phyloP scores from a whole-genome alignment of 441 rosid genomes.

The Euphorbia celastroides region DNA sequence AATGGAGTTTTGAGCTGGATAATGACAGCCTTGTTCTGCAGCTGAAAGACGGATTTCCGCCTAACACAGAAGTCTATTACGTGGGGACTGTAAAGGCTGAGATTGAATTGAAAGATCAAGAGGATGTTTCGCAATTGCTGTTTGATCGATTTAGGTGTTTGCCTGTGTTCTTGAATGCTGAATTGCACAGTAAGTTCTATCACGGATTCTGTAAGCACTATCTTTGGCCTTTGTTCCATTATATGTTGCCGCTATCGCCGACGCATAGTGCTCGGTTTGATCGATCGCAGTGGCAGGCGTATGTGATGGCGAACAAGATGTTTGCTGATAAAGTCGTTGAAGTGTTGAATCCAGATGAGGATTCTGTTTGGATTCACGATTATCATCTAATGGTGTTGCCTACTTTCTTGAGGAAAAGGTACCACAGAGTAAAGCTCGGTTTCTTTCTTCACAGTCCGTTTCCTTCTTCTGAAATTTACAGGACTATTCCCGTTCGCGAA shows the following conservation, averaged over 20 bases:
- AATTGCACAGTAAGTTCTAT: constrained; percentile 47
- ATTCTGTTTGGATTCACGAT: constrained; percentile 78
- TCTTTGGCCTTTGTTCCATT: constrained; percentile 82
- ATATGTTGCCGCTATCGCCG: constrained; percentile 51
- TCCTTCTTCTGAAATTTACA: constrained; percentile 70
- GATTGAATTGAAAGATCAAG: constrained; percentile 48
- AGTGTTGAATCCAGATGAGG: constrained; percentile 58
- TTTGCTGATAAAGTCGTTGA: constrained; percentile 61
- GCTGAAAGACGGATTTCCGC: constrained; percentile 57
- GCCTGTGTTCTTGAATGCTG: constrained; percentile 56
- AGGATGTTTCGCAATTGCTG: constrained; percentile 43
- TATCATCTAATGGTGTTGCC: constrained; percentile 78
- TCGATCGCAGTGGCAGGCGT: constrained; percentile 56
- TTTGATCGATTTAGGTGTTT: constrained; percentile 49
- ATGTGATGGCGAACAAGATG: constrained; percentile 48
- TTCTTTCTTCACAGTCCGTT: constrained; percentile 67
- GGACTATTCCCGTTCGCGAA: constrained; percentile 64
- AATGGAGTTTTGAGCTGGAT: constrained; percentile 61
- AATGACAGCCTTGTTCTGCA: constrained; percentile 43
- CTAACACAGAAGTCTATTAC: constrained; percentile 47
- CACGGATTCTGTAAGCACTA: constrained; percentile 88
- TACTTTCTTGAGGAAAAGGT: constrained; percentile 51
- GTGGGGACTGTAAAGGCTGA: constrained; percentile 61
- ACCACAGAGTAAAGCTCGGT: constrained; percentile 51
- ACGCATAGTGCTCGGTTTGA: constrained; percentile 50